These are phyloP conservation scores for Sungouiella thailandica DNA, from an alignment of 805 yeast genomes.

Conservation along the genomic window DNA sequence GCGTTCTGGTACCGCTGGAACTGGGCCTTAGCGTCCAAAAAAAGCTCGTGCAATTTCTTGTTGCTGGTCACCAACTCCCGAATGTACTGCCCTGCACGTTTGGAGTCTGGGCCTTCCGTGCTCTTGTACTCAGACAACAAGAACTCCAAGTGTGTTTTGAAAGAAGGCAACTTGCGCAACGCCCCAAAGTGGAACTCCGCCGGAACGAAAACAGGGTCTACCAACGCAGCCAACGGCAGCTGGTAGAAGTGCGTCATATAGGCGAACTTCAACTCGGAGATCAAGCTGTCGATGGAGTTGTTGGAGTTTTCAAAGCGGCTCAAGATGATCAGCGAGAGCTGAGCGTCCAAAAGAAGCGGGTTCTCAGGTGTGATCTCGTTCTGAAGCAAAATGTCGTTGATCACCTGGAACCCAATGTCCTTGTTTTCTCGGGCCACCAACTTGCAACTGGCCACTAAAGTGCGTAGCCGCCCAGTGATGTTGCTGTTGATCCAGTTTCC, in stretches of 20 bases:
- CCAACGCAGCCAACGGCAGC: constrained; percentile 27
- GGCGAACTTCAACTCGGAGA: constrained; percentile 32
- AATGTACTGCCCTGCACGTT: constrained; percentile 9
- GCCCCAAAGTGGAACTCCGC: constrained; percentile 16
- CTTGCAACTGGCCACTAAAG: constrained; percentile 25
- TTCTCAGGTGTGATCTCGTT: constrained; percentile 17
- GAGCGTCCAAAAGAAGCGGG: constrained; percentile 21
- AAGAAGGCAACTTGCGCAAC: constrained; percentile 32
- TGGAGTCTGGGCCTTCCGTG: constrained; percentile 3
- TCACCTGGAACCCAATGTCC: constrained; percentile 28
- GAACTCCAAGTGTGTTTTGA: constrained; percentile 30
- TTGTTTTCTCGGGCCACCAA: constrained; percentile 30
- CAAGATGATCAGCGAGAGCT: constrained; percentile 23
- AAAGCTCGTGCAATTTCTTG: constrained; percentile 9
- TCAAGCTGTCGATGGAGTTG: constrained; percentile 37
- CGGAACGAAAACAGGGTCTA: constrained; percentile 9
- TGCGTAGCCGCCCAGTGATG: constrained; percentile 26
- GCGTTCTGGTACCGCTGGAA: constrained; percentile 22
- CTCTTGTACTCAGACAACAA: constrained; percentile 8
- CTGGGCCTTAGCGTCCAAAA: constrained; percentile 13
- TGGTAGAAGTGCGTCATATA: constrained; percentile 39
- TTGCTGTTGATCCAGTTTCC: constrained; percentile 32
- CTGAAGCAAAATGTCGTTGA: constrained; percentile 29
- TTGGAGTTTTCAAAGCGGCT: constrained; percentile 33
- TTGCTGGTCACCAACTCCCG: constrained; percentile 13